A percentile compares a stretch with the other conserved stretches of the same genome.
Conservation (phyloP, 1,284 basidiomycete species). For the Laetiporus sulphureus region DNA sequence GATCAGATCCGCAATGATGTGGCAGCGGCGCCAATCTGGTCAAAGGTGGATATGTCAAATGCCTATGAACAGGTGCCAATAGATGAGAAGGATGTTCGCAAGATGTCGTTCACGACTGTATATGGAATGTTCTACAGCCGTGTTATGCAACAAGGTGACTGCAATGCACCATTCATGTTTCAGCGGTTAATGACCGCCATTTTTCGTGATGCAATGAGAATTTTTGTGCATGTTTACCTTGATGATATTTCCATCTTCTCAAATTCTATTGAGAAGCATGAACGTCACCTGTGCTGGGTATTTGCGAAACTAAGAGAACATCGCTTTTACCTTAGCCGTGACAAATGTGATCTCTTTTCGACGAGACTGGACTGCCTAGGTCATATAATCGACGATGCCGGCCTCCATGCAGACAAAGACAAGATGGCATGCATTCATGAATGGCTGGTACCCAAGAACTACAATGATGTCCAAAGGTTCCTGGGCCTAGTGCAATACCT, state of each 20-base stretch:
- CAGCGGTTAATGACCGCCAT: conserved; percentile 28
- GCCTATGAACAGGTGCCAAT: conserved; percentile 18
- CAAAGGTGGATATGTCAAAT: conserved; percentile 25
- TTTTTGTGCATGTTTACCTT: conserved; percentile 26
- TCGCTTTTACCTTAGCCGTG: conserved; percentile 17
- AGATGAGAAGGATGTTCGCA: conserved; percentile 3
- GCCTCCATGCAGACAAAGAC: conserved; percentile 22
- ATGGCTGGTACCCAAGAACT: conserved; percentile 22
- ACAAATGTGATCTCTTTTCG: conserved; percentile 20
- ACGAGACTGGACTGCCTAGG: conserved; percentile 22
- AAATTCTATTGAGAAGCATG: conserved; percentile 21
- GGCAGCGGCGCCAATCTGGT: conserved; percentile 14
- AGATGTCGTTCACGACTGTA: conserved; percentile 7
- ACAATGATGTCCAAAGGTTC: conserved; percentile 34
- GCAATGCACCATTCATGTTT: conserved; percentile 27
- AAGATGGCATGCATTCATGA: conserved; percentile 18
- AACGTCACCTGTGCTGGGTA: conserved; percentile 20
- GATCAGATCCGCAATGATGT: conserved; percentile 23
- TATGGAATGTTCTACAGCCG: conserved; percentile 28
- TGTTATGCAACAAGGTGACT: conserved; percentile 29
- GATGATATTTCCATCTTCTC: conserved; percentile 31
- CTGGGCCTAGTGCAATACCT: conserved; percentile 35
- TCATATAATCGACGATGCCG: conserved; percentile 23
- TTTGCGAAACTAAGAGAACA: conserved; percentile 15
- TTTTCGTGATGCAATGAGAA: conserved; percentile 23